phyloP scores from a whole-genome alignment of 805 yeast genomes.

The Nakazawaea laoshanensis region DNA sequence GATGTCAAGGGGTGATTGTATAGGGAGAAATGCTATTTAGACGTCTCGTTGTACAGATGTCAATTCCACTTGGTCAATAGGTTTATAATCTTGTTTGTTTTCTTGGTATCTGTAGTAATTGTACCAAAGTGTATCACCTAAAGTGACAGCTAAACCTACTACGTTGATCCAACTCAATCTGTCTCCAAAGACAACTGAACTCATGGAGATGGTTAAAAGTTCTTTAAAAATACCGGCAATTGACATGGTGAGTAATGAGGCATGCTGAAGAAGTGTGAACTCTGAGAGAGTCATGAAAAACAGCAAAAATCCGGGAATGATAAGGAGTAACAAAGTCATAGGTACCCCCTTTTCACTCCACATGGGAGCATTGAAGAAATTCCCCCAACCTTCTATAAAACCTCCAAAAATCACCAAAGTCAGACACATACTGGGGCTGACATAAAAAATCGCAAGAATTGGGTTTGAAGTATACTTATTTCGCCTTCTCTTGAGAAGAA shows the following conservation, averaged over 20 bases:
- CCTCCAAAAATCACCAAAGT: slow-evolving; percentile 56
- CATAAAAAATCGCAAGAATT: slow-evolving; percentile 70
- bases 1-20: too few species aligned
- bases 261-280: slow-evolving; percentile 70
- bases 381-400: slow-evolving; percentile 56
- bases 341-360: slow-evolving; percentile 58
- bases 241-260: slow-evolving; percentile 79
- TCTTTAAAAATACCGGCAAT: slow-evolving; percentile 94
- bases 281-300: slow-evolving; percentile 87
- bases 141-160: slow-evolving; percentile 66
- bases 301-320: slow-evolving; percentile 81
- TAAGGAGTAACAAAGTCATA: slow-evolving; percentile 46
- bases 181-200: slow-evolving; percentile 72
- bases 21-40: too few species aligned
- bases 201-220: slow-evolving; percentile 65
- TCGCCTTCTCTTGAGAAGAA: slow-evolving; percentile 58
- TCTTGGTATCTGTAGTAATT: slow-evolving; percentile 52
- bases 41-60: too few species aligned
- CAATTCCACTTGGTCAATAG: background rate
- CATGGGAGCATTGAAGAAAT: slow-evolving; percentile 43
- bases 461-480: slow-evolving; percentile 63
- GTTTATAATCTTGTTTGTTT: background rate
- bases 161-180: slow-evolving; percentile 55
- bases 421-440: slow-evolving; percentile 78
- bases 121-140: slow-evolving; percentile 77